phyloP scores from a whole-genome alignment of 139 green algal species.

The Chlorella vulgaris region DNA sequence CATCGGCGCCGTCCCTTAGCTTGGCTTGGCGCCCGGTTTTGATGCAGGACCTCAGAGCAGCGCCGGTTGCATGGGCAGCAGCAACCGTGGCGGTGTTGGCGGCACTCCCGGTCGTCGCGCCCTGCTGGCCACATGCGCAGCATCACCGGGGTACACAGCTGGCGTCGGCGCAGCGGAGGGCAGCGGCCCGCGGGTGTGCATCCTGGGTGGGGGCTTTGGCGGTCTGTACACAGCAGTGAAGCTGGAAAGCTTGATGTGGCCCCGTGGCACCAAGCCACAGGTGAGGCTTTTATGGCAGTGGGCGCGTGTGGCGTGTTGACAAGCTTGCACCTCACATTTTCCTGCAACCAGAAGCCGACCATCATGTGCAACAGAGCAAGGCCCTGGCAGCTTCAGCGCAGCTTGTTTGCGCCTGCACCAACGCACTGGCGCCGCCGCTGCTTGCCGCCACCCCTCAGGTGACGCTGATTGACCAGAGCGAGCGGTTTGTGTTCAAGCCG shows the following conservation, averaged over 20 bases:
- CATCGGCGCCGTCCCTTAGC: no score
- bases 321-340: no score
- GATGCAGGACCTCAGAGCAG: background rate
- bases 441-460: constrained; percentile 78
- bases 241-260: constrained; percentile 91
- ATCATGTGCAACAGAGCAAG: no score
- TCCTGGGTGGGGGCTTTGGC: constrained; percentile 97
- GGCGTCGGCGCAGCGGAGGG: background rate
- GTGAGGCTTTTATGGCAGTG: constrained; percentile 59
- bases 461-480: constrained; percentile 91
- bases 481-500: constrained; percentile 98
- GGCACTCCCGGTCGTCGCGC: background rate
- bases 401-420: no score
- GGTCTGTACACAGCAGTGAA: constrained; percentile 96
- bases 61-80: background rate
- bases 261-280: constrained; percentile 77
- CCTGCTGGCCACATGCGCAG: background rate
- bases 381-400: no score
- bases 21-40: no score
- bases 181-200: constrained; percentile 76
- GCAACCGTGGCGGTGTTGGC: background rate
- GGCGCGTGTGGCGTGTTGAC: no score
- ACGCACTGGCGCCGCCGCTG: constrained; percentile 53
- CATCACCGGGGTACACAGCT: background rate
- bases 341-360: no score